Evolutionary conservation across 805 yeast genomes (phyloP), one percentile per base, ranked within the genome.

Genomic region (Sungouiozyma ichnusensis): DNA sequence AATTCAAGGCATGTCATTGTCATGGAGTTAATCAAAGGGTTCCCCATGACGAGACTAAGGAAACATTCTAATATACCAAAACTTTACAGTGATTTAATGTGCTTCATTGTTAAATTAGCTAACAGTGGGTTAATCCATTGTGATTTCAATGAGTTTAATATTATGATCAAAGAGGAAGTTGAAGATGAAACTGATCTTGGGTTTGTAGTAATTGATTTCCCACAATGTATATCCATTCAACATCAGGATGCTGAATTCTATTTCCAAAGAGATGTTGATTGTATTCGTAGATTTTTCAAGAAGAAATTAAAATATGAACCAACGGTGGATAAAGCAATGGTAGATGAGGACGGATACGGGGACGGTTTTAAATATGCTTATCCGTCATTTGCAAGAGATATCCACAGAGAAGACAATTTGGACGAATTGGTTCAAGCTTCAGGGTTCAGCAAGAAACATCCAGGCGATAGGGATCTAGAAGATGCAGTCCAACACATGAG

Each of bases 61-160:
- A 77, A 77, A 48, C 92, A 85, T 55, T 68, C 71, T 13, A 75
- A 84, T 48, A 76, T 82, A 53, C 76, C 78, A 47, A 72, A 76
- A 48, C 70, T 92, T 38, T 92, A 92, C 59, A 78, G 86, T 20
- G 81, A 85, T 42, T 68, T 92, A 55, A 90, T 92, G 97, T 67
- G 71, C 44, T 88, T 92, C 56, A 80, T 84, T 16, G 94, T 88
- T 13, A 73, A 77, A 47, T 67, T 92, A 41, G 98, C 84, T 4
- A 80, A 83, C 54, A 76, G 81, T 51, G 99, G 99, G 1, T 70
- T 92, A 43, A 87, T 92, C 41, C 99, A 92, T 64, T 90, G 98
- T 71, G 99, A 92, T 68, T 92, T 80, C 67, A 92, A 92, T 62
- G 99, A 92, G 65, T 92, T 92, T 64, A 92, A 92, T 62, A 86